Evolutionary conservation across 495 filamentous ascomycete genomes (phyloP).

Genomic region (Aspergillus cristatus): DNA sequence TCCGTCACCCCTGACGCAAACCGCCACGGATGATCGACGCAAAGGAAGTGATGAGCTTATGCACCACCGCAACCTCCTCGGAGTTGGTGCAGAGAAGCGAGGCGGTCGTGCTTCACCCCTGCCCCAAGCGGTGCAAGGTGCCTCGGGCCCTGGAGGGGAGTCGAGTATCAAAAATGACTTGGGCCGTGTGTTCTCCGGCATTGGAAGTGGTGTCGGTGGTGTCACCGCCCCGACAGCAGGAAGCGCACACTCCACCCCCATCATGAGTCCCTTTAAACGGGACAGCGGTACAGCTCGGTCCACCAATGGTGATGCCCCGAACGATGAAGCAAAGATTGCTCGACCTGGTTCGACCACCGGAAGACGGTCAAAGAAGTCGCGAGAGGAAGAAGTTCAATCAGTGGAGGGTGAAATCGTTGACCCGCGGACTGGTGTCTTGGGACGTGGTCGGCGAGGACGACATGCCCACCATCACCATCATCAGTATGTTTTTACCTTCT

Average conservation of each 20-base stretch:
- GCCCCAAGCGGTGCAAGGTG: conserved; percentile 87
- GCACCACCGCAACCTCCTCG: conserved; percentile 37
- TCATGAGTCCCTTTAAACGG: conserved; percentile 47
- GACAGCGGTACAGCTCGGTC: conserved; percentile 30
- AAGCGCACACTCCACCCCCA: conserved; percentile 47
- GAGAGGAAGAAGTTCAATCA: conserved; percentile 43
- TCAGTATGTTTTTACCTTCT: conserved; percentile 40
- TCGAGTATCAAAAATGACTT: conserved; percentile 86
- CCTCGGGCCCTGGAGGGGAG: conserved; percentile 71
- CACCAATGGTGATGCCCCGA: conserved; percentile 22
- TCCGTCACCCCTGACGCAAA: conserved; percentile 17
- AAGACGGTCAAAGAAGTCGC: conserved; percentile 44
- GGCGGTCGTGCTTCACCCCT: conserved; percentile 62
- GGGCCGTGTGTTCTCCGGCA: conserved; percentile 82
- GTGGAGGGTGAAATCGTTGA: conserved; percentile 54
- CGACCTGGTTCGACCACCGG: conserved; percentile 46
- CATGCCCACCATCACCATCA: conserved; percentile 49
- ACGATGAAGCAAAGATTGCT: conserved; percentile 27
- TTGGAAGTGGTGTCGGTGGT: conserved; percentile 74
- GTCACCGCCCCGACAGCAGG: conserved; percentile 43
- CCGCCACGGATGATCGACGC: conserved; percentile 27
- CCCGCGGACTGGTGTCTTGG: conserved; percentile 48
- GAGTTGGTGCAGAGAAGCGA: conserved; percentile 36
- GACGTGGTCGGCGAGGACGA: conserved; percentile 46
- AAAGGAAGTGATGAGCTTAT: conserved; percentile 52